Base-by-base conservation (phyloP, 2,329 filamentous ascomycete species). In the Cryphonectria naterciae region DNA sequence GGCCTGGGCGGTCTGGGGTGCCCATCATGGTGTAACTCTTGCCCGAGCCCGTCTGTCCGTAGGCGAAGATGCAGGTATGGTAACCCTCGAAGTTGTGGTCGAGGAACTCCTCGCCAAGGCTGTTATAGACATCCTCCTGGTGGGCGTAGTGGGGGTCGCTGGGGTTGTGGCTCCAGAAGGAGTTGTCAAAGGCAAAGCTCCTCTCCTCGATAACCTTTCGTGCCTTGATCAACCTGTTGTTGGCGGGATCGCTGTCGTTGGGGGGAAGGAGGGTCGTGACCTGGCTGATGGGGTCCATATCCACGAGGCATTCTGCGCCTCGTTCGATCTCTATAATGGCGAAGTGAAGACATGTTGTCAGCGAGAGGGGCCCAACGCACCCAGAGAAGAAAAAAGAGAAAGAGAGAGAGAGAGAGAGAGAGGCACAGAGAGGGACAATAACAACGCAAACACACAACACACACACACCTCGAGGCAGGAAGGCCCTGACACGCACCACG, bases 1-100 rank as follows among this genome's bases (percentile, higher is more conserved):
- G 86, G 5, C 96, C 96, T 0, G 94, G 94, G 75, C 97, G 89
- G 41, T 96, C 92, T 7, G 91, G 86, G 1, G 87, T 91, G 60
- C 96, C 96, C 96, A 99, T 99, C 90, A 92, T 99, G 58, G 96
- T 98, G 83, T 98, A 99, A 79, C 93, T 97, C 85, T 99, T 99
- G 67, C 96, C 96, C 0, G 95, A 97, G 35, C 96, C 96, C 0
- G 96, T 99, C 84, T 99, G 96, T 15, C 96, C 96, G 78, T 99
- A 98, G 72, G 96, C 96, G 79, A 99, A 98, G 76, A 99, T 99
- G 81, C 96, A 99, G 0, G 96, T 99, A 82, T 99, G 95, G 83
- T 99, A 99, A 74, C 96, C 96, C 79, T 98, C 95, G 77, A 99
- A 99, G 83, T 99, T 99, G 86, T 99, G 96, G 81, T 99, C 96